phyloP scores from a whole-genome alignment of 768 basidiomycete species.

The Tremella yokohamensis region DNA sequence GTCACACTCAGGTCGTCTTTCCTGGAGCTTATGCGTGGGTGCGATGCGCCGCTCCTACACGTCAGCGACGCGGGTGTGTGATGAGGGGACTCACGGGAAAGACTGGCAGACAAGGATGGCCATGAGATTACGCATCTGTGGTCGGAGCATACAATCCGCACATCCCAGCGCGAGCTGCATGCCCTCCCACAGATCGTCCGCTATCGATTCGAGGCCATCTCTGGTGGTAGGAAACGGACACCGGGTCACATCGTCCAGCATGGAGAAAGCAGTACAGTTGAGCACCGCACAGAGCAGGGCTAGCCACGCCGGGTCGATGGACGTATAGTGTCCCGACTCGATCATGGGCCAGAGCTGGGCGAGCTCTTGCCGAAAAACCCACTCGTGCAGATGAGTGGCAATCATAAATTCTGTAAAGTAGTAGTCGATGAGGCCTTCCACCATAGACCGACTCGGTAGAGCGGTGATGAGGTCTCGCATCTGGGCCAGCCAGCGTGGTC shows the following conservation, averaged over 20 bases:
- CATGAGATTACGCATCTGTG: constrained; percentile 6
- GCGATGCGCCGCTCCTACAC: too few species aligned
- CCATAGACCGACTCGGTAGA: not conserved
- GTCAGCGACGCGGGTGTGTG: too few species aligned
- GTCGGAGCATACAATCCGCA: constrained; percentile 3
- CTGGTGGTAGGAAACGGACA: not conserved
- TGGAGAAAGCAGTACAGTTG: not conserved
- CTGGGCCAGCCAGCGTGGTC: not conserved
- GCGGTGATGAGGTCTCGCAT: constrained; percentile 3
- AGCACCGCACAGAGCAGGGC: constrained; percentile 3
- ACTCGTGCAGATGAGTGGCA: not conserved
- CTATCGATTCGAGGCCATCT: not conserved
- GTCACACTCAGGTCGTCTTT: not conserved
- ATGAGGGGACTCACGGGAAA: constrained; percentile 4
- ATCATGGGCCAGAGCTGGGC: constrained; percentile 2
- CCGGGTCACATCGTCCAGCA: not conserved
- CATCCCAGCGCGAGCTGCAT: constrained; percentile 2
- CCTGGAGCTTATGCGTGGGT: not conserved
- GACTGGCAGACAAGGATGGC: constrained; percentile 4
- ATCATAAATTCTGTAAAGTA: constrained; percentile 6
- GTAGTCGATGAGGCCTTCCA: not conserved
- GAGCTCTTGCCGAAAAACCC: constrained; percentile 10
- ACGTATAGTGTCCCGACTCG: not conserved
- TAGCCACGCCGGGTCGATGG: constrained; percentile 13
- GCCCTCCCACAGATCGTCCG: not conserved